Evolutionary conservation across 139 green algal genomes (phyloP).

Genomic region (Closterium sp.): DNA sequence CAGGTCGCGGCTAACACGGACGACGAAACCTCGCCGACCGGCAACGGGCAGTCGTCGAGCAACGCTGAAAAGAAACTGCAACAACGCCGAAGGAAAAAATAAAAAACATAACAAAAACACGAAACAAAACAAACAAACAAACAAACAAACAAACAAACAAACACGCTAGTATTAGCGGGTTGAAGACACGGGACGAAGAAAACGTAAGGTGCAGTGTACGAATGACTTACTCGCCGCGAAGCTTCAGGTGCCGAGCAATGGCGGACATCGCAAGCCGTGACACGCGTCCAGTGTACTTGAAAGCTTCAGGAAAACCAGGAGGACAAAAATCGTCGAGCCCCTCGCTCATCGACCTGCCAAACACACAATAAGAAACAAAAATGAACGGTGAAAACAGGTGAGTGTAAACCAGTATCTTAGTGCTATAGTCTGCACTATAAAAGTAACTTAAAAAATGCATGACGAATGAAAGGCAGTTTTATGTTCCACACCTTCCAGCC

Average conservation of each 20-base stretch:
- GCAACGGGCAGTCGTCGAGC: constrained; percentile 24
- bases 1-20: constrained; percentile 23
- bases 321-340: background rate
- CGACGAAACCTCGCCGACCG: constrained; percentile 26
- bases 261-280: constrained; percentile 20
- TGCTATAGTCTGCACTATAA: too few relatives aligned
- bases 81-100: background rate
- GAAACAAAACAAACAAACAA: background rate
- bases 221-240: constrained; percentile 32
- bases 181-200: background rate
- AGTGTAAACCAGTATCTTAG: too few relatives aligned
- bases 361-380: background rate
- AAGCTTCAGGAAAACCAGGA: background rate
- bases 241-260: constrained; percentile 19
- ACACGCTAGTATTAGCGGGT: background rate
- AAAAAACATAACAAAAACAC: too few relatives aligned
- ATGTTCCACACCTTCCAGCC: constrained; percentile 29
- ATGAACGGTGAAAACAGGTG: too few relatives aligned
- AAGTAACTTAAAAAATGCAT: too few relatives aligned
- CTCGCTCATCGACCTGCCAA: background rate
- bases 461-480: background rate
- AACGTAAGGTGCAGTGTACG: too few relatives aligned
- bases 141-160: too few relatives aligned
- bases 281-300: background rate
- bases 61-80: background rate